These are phyloP conservation scores for Gracilaria domingensis DNA, from an alignment of 23 red algal species.

Conservation along the genomic window DNA sequence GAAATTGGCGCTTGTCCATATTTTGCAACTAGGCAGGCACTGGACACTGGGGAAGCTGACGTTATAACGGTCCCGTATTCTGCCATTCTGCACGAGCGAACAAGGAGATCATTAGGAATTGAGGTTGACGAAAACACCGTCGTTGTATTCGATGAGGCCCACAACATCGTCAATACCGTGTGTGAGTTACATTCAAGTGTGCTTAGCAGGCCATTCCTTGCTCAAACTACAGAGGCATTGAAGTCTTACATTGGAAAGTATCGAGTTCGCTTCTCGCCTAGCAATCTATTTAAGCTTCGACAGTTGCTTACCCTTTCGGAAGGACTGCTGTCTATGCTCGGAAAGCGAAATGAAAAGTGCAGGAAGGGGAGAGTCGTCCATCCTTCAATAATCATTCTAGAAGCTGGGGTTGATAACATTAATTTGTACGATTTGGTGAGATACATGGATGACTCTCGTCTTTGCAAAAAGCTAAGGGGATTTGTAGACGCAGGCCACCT, in stretches of 20 bases:
- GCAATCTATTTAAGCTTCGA: constrained; percentile 70
- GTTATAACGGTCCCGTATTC: constrained; percentile 92
- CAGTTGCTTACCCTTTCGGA: constrained; percentile 63
- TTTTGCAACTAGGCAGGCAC: constrained; percentile 77
- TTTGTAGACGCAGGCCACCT: constrained; percentile 70
- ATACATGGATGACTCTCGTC: constrained; percentile 57
- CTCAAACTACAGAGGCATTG: constrained; percentile 36
- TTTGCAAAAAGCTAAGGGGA: constrained; percentile 74
- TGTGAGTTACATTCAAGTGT: constrained; percentile 69
- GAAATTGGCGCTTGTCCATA: constrained; percentile 83
- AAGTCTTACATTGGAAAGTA: constrained; percentile 65
- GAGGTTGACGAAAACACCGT: constrained; percentile 59
- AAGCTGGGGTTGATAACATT: constrained; percentile 88
- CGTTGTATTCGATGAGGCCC: constrained; percentile 97
- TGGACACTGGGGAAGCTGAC: constrained; percentile 63
- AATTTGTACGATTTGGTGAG: constrained; percentile 79
- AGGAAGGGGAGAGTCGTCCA: constrained; percentile 54
- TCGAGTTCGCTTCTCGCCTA: constrained; percentile 58
- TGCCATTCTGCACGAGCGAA: constrained; percentile 83
- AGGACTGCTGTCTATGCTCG: constrained; percentile 45
- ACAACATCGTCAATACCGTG: constrained; percentile 91
- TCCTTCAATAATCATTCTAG: constrained; percentile 72
- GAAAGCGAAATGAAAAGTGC: constrained; percentile 10
- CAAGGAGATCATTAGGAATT: constrained; percentile 79
- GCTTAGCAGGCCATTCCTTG: constrained; percentile 34